These are phyloP conservation scores for Aspergillus novoparasiticus DNA, from an alignment of 2,329 filamentous ascomycete species.

Conservation along the genomic window DNA sequence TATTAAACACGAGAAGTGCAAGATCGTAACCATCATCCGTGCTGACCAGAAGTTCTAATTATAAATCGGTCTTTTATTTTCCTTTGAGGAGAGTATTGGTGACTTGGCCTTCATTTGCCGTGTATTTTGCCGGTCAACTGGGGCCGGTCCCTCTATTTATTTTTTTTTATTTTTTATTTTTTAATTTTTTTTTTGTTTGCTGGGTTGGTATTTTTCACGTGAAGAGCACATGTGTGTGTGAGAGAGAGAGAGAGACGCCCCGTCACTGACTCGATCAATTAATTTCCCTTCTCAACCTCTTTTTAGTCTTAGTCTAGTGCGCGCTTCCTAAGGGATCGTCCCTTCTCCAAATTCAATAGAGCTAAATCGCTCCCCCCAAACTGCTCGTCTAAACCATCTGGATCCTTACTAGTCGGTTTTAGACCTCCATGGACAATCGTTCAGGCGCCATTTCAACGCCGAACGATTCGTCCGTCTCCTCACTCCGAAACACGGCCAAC, in stretches of 20 bases:
- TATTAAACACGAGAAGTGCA: no score
- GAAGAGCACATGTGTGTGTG: slow-evolving; percentile 7
- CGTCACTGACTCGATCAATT: background rate
- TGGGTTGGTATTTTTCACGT: slow-evolving; percentile 12
- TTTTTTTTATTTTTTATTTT: background rate
- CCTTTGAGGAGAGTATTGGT: background rate
- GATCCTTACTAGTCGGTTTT: slow-evolving; percentile 6
- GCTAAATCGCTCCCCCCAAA: background rate
- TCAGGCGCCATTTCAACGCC: slow-evolving; percentile 20
- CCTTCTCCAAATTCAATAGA: slow-evolving; percentile 2
- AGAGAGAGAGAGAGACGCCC: background rate
- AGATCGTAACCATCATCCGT: no score
- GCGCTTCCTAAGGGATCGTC: slow-evolving; percentile 13
- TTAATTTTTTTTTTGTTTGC: background rate
- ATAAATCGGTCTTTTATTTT: background rate
- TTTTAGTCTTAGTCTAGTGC: background rate
- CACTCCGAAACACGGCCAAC: slow-evolving; percentile 18
- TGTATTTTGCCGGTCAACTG: background rate
- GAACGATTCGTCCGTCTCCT: slow-evolving; percentile 17
- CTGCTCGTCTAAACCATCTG: background rate
- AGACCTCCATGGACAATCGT: slow-evolving; percentile 23
- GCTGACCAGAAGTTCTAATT: no score
- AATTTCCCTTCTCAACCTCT: background rate
- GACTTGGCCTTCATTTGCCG: background rate
- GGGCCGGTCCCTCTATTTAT: background rate